These are phyloP conservation scores for Nitzschia palea DNA, from an alignment of 108 stramenopile species.

Conservation along the genomic window DNA sequence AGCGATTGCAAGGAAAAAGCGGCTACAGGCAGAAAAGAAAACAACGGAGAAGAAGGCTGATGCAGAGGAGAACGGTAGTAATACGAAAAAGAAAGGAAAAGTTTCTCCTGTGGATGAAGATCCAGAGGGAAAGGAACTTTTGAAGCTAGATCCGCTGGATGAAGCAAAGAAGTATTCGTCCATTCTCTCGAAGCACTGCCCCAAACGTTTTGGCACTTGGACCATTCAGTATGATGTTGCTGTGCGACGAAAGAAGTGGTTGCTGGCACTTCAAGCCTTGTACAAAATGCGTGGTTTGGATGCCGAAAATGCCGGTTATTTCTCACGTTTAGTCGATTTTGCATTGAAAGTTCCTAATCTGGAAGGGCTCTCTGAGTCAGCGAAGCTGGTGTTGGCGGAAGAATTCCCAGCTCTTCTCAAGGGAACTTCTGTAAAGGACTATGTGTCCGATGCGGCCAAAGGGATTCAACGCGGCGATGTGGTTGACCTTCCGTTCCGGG, in stretches of 20 bases:
- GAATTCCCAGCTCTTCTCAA: slow-evolving; percentile 53
- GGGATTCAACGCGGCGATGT: slow-evolving; percentile 33
- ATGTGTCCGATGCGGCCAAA: slow-evolving; percentile 40
- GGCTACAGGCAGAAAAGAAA: slow-evolving; percentile 63
- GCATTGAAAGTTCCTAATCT: slow-evolving; percentile 30
- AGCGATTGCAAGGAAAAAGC: slow-evolving; percentile 79
- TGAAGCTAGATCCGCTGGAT: slow-evolving; percentile 74
- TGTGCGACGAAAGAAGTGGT: slow-evolving; percentile 82
- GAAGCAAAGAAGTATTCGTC: slow-evolving; percentile 82
- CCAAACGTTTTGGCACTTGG: slow-evolving; percentile 77
- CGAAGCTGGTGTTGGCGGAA: slow-evolving; percentile 46
- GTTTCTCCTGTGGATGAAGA: slow-evolving; percentile 75
- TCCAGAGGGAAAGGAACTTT: slow-evolving; percentile 83
- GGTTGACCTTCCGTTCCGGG: slow-evolving; percentile 46
- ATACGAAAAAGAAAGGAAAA: slow-evolving; percentile 50
- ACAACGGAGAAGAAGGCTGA: slow-evolving; percentile 36
- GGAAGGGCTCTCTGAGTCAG: slow-evolving; percentile 24
- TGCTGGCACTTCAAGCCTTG: slow-evolving; percentile 87
- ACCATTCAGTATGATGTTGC: slow-evolving; percentile 88
- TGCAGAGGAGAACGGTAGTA: slow-evolving; percentile 50
- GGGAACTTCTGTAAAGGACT: slow-evolving; percentile 46
- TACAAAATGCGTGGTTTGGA: slow-evolving; percentile 57
- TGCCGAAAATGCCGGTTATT: slow-evolving; percentile 39
- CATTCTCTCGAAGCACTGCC: slow-evolving; percentile 77
- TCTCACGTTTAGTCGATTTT: slow-evolving; percentile 73